These are phyloP conservation scores for Lactarius indigo DNA, from an alignment of 768 basidiomycete genomes.

Conservation along the genomic window DNA sequence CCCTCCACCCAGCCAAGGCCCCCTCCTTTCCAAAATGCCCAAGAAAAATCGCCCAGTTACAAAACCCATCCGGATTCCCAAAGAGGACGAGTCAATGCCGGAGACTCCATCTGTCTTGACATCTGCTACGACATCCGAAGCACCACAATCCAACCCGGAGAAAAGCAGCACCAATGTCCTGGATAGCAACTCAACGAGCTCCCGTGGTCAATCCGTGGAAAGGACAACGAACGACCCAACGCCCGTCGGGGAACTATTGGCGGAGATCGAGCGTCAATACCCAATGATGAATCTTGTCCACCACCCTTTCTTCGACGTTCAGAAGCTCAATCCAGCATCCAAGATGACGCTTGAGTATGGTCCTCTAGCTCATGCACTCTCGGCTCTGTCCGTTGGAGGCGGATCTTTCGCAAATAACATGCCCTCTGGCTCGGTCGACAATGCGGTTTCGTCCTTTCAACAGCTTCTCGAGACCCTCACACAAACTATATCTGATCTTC, in stretches of 20 bases:
- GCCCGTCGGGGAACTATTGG: conserved; percentile 61
- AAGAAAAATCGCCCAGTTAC: conserved; percentile 73
- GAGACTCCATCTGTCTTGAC: conserved; percentile 44
- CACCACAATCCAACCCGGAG: conserved; percentile 36
- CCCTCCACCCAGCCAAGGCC: conserved; percentile 54
- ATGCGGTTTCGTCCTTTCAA: conserved; percentile 86
- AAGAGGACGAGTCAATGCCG: conserved; percentile 48
- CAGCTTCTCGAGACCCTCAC: conserved; percentile 85
- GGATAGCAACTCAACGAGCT: conserved; percentile 51
- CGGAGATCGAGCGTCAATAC: conserved; percentile 59
- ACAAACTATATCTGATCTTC: conserved; percentile 82
- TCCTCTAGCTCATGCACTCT: conserved; percentile 80
- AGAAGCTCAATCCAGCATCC: conserved; percentile 68
- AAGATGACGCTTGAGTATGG: conserved; percentile 83
- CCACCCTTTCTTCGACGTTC: conserved; percentile 72
- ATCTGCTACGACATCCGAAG: conserved; percentile 49
- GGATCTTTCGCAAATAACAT: conserved; percentile 81
- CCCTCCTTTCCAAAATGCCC: conserved; percentile 76
- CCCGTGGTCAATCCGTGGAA: conserved; percentile 61
- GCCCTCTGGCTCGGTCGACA: conserved; percentile 86
- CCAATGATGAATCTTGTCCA: conserved; percentile 62
- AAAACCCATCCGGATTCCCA: conserved; percentile 55
- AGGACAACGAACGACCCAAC: conserved; percentile 43
- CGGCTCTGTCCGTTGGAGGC: conserved; percentile 80
- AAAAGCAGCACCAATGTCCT: conserved; percentile 32